phyloP scores from a whole-genome alignment of 2,329 filamentous ascomycete genomes.

The Conoideocrella luteorostrata region DNA sequence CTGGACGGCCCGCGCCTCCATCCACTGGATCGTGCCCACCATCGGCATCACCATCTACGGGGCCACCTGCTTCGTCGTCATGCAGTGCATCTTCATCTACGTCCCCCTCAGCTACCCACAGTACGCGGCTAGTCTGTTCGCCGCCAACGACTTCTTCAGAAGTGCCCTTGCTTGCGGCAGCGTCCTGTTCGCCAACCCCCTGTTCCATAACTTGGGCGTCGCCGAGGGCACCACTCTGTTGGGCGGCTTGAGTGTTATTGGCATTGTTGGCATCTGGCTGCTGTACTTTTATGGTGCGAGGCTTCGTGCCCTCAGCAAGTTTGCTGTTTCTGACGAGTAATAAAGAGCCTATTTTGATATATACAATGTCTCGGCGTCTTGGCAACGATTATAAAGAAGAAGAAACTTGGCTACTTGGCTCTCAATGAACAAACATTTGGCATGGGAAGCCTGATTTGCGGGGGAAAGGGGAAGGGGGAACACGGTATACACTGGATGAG shows the following conservation, averaged over 20 bases:
- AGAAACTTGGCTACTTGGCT: too few relatives aligned
- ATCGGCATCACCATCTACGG: constrained; percentile 53
- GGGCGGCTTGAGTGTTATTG: constrained; percentile 46
- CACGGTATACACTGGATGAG: too few relatives aligned
- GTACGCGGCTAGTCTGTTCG: constrained; percentile 54
- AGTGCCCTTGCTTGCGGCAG: constrained; percentile 52
- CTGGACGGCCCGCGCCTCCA: constrained; percentile 45
- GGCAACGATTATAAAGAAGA: too few relatives aligned
- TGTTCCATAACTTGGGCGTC: constrained; percentile 54
- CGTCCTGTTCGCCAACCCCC: constrained; percentile 52
- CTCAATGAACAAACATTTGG: too few relatives aligned
- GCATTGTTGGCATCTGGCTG: constrained; percentile 52
- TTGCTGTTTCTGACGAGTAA: constrained; percentile 34
- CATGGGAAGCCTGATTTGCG: too few relatives aligned
- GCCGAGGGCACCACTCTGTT: constrained; percentile 51
- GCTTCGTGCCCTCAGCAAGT: constrained; percentile 51
- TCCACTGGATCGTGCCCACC: constrained; percentile 50
- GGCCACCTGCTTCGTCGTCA: constrained; percentile 44
- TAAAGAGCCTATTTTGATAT: too few relatives aligned
- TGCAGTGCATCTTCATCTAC: constrained; percentile 57
- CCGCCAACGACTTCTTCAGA: constrained; percentile 54
- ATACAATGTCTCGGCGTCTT: too few relatives aligned
- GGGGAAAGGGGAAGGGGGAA: too few relatives aligned
- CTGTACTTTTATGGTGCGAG: constrained; percentile 51
- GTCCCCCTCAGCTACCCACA: constrained; percentile 49